Percentiles rank a stretch among this genome's conserved stretches.
phyloP scores from a whole-genome alignment of 352 stramenopile genomes.

The Pythium myriotylum region DNA sequence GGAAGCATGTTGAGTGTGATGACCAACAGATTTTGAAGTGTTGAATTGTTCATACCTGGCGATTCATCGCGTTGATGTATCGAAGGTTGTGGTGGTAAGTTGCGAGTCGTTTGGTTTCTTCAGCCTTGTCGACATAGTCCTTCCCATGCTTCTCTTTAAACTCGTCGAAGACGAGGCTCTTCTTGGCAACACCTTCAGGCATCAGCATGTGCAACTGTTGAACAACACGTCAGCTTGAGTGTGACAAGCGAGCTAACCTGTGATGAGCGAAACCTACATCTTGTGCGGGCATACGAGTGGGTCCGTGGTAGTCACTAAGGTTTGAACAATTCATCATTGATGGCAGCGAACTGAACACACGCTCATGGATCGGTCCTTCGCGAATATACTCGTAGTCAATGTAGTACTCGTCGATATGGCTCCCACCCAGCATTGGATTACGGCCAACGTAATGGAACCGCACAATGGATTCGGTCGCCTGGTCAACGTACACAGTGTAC shows the following conservation, averaged over 20 bases:
- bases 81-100: conserved; percentile 84
- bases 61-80: conserved; percentile 87
- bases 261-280: conserved; percentile 51
- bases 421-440: conserved; percentile 83
- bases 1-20: neutral
- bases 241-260: no score
- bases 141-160: conserved; percentile 72
- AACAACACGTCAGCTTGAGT: conserved; percentile 3
- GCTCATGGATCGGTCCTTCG: conserved; percentile 57
- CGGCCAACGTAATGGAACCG: conserved; percentile 88
- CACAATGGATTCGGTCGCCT: conserved; percentile 71
- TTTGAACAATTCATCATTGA: conserved; percentile 84
- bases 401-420: conserved; percentile 91
- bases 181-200: conserved; percentile 59
- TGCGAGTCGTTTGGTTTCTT: conserved; percentile 53
- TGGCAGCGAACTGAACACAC: conserved; percentile 72
- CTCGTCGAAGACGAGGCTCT: conserved; percentile 65
- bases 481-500: conserved; percentile 89
- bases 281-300: conserved; percentile 51
- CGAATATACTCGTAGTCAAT: conserved; percentile 89
- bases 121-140: conserved; percentile 46
- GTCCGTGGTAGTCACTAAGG: conserved; percentile 52
- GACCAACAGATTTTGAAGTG: neutral
- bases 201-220: conserved; percentile 83
- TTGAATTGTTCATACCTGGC: conserved; percentile 67